A percentile compares a stretch with the other conserved stretches of the same genome.
These are phyloP conservation scores for Crithidia expoeki DNA, from an alignment of 208 protist species.

Conservation along the genomic window DNA sequence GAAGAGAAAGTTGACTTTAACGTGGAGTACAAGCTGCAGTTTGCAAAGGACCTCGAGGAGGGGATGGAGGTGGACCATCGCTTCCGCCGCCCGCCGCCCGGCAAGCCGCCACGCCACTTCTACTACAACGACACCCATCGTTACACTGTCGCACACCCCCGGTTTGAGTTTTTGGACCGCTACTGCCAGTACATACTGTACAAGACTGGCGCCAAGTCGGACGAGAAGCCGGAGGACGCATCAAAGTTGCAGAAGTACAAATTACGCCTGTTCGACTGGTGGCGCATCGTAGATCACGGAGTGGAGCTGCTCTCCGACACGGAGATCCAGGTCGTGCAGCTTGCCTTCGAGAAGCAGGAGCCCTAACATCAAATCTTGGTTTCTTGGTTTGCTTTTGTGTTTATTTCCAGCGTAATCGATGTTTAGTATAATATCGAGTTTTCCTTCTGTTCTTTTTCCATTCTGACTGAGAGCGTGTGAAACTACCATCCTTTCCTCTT, in stretches of 20 bases:
- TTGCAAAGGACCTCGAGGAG: constrained; percentile 43
- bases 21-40: constrained; percentile 59
- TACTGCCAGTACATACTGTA: constrained; percentile 87
- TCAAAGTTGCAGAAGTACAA: constrained; percentile 38
- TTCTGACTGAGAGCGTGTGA: no score
- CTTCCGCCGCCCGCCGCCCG: constrained; percentile 55
- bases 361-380: neutral
- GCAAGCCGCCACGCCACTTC: constrained; percentile 51
- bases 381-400: no score
- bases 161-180: constrained; percentile 79
- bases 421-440: no score
- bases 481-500: no score
- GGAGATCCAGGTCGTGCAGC: constrained; percentile 78
- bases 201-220: constrained; percentile 63
- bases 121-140: constrained; percentile 73
- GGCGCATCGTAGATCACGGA: constrained; percentile 47
- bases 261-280: constrained; percentile 72
- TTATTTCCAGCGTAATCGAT: no score
- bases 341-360: constrained; percentile 45
- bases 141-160: constrained; percentile 62
- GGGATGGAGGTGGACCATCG: constrained; percentile 36
- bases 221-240: constrained; percentile 39
- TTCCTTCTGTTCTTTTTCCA: no score
- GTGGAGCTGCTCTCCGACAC: constrained; percentile 75
- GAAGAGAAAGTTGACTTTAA: constrained; percentile 56